Base-by-base conservation (phyloP, 768 basidiomycete species). In the Amanita pseudoporphyria region DNA sequence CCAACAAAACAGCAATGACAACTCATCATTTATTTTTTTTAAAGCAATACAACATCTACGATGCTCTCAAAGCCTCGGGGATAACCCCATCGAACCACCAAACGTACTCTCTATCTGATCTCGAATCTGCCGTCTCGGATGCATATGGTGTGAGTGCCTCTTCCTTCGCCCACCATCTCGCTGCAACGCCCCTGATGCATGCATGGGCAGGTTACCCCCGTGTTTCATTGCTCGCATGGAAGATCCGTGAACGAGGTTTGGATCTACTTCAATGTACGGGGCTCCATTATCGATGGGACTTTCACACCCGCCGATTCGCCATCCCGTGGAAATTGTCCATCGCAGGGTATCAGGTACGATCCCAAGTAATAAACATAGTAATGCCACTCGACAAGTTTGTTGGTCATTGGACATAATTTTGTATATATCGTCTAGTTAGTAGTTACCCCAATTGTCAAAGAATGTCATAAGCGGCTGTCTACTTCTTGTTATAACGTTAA, bases 261-360 rank as follows among this genome's bases (percentile, higher is more conserved):
- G 39, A 80, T 71, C 65, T 82, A 80, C 60, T 81, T 76, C 67
- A 66, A 80, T 53, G 32, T 82, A 45, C 57, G 66, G 52, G 79
- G 81, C 42, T 78, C 77, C 5, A 53, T 73, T 16, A 64, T 81
- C 33, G 79, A 80, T 54, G 81, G 80, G n/a, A 56, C 56, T 1
- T 80, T 80, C 54, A 56, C 71, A 37, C 65, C 70, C 36, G 9
- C 26, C 32, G 26, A 47, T 38, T 22, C 45, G 12, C 19, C 45
- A 4, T 21, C 32, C n/a, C 9, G 0, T 24, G 45, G 45, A 14
- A 47, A 47, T 14, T 47, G 45, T 16, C 35, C 36, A 7, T 19
- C n/a, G 3, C 6, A 35, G 5, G 44, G 31, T 9, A 45, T 45
- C 22, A 12, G 10, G 44, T 45, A 45, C 12, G 28, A 22, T 13